Conservation (phyloP, 371 early-diverging fungal genomes). For the Nematocida homosporus region DNA sequence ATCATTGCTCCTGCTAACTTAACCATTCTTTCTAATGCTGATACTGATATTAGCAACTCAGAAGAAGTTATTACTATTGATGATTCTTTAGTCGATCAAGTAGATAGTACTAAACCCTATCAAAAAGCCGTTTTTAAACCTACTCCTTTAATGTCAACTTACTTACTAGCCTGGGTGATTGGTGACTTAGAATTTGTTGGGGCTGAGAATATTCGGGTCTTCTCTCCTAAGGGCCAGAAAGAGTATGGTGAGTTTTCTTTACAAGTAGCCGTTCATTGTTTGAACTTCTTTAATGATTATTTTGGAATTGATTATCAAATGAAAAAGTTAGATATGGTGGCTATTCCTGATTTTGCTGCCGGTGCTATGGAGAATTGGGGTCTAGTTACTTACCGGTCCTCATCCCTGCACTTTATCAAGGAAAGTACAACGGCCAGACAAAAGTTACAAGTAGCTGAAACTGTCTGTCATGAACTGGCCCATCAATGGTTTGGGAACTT, state of each 20-base stretch:
- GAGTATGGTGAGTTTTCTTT: constrained; percentile 76
- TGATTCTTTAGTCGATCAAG: background rate
- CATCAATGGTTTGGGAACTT: constrained; percentile 93
- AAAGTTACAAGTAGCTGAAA: constrained; percentile 76
- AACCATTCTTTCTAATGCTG: constrained; percentile 79
- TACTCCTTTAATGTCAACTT: constrained; percentile 83
- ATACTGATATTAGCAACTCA: constrained; percentile 70
- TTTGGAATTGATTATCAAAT: constrained; percentile 78
- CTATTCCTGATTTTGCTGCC: constrained; percentile 79
- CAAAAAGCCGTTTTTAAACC: constrained; percentile 70
- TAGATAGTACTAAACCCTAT: constrained; percentile 9
- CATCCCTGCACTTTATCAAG: constrained; percentile 73
- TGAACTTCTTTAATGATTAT: constrained; percentile 77
- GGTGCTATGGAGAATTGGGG: constrained; percentile 85
- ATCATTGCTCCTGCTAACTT: constrained; percentile 72
- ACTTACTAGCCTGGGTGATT: constrained; percentile 79
- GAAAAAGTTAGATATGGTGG: constrained; percentile 80
- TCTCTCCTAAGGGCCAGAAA: constrained; percentile 72
- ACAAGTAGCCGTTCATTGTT: constrained; percentile 71
- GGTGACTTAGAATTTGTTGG: constrained; percentile 83
- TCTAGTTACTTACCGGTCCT: constrained; percentile 79
- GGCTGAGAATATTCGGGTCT: constrained; percentile 74
- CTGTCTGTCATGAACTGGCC: constrained; percentile 83
- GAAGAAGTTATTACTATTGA: constrained; percentile 68
- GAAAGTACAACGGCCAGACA: constrained; percentile 70